These are phyloP conservation scores for Micractinium sp. DNA, from an alignment of 139 green algal species.

Conservation along the genomic window DNA sequence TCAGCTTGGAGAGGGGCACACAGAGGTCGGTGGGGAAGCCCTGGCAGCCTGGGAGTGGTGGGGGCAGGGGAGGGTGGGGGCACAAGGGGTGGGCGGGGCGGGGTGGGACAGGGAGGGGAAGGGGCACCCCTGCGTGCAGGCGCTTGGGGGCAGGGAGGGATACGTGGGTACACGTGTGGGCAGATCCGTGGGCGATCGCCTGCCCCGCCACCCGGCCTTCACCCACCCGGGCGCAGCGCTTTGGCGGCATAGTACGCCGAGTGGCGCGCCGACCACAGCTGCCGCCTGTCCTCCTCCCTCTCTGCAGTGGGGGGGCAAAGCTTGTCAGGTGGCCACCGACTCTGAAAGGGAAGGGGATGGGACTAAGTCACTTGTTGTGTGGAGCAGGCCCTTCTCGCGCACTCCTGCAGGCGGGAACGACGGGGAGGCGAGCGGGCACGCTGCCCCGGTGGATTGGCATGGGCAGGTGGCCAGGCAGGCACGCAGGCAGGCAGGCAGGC, in stretches of 20 bases:
- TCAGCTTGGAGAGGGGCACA: constrained; percentile 64
- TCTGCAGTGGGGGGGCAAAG: constrained; percentile 41
- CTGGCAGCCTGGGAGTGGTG: constrained; percentile 30
- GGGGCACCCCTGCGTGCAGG: background rate
- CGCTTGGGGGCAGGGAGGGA: too few relatives aligned
- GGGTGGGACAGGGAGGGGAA: background rate
- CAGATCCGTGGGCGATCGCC: too few relatives aligned
- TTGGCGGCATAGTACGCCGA: constrained; percentile 59
- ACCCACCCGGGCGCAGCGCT: constrained; percentile 34
- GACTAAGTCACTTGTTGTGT: too few relatives aligned
- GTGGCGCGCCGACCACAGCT: constrained; percentile 69
- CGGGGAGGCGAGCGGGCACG: background rate
- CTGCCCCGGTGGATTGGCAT: background rate
- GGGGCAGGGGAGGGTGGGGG: background rate
- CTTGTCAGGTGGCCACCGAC: background rate
- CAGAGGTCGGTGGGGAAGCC: constrained; percentile 71
- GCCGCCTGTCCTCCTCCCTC: constrained; percentile 51
- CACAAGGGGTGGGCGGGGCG: background rate
- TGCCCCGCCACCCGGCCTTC: background rate
- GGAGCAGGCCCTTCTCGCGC: too few relatives aligned
- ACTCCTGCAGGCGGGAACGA: too few relatives aligned
- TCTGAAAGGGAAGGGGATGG: too few relatives aligned
- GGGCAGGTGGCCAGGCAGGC: background rate
- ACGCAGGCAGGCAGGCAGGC: background rate
- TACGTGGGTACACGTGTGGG: too few relatives aligned